A percentile compares a stretch with the other conserved stretches of the same genome.
phyloP scores from a whole-genome alignment of 306 rosid species.

The Alnus rubra region DNA sequence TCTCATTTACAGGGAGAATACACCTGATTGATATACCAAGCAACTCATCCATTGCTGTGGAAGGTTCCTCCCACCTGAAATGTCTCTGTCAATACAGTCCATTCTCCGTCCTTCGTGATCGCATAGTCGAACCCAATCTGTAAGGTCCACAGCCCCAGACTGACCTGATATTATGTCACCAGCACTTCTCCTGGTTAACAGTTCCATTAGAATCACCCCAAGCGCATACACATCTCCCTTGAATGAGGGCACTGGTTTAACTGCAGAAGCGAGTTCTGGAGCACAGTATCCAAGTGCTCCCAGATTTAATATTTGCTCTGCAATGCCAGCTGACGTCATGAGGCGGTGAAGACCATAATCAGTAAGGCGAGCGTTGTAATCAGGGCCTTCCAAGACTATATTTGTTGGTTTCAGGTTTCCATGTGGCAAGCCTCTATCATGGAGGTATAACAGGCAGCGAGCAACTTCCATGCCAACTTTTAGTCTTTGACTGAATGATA shows the following conservation, averaged over 20 bases:
- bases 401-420: constrained; percentile 95
- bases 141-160: constrained; percentile 91
- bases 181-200: constrained; percentile 88
- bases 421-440: constrained; percentile 90
- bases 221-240: constrained; percentile 94
- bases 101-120: constrained; percentile 91
- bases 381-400: constrained; percentile 63
- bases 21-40: constrained; percentile 83
- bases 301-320: constrained; percentile 86
- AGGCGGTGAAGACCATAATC: constrained; percentile 91
- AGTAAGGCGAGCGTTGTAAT: constrained; percentile 61
- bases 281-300: constrained; percentile 98
- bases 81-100: constrained; percentile 95
- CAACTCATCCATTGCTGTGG: constrained; percentile 76
- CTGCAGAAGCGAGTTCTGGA: constrained; percentile 74
- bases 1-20: constrained; percentile 97
- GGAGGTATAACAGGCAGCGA: constrained; percentile 74
- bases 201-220: constrained; percentile 92
- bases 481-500: constrained; percentile 80
- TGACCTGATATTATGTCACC: constrained; percentile 98
- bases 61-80: constrained; percentile 84
- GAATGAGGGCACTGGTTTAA: constrained; percentile 76
- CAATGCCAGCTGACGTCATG: constrained; percentile 85
- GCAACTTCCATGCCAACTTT: constrained; percentile 83
- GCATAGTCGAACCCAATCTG: constrained; percentile 97